Percentiles rank a stretch among this genome's conserved stretches.
phyloP scores from a whole-genome alignment of 139 green algal genomes.

The Asterochloris sp. region DNA sequence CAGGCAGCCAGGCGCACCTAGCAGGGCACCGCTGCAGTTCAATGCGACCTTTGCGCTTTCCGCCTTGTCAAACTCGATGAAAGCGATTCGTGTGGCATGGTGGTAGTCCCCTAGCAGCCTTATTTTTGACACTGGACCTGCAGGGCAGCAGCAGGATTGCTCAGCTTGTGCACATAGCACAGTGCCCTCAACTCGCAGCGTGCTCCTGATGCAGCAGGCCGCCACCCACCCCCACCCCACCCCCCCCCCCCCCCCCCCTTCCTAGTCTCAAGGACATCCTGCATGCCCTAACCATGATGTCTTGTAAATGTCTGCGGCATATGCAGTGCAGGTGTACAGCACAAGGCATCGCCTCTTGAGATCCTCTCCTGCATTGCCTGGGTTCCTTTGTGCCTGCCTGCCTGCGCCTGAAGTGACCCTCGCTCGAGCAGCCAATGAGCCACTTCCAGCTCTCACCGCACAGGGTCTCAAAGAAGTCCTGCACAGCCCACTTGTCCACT shows the following conservation, averaged over 20 bases:
- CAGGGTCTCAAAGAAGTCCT: conserved; percentile 84
- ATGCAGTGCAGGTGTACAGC: too few species aligned
- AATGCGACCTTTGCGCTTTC: conserved; percentile 81
- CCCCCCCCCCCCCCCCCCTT: too few species aligned
- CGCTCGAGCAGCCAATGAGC: neutral
- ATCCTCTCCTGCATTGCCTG: too few species aligned
- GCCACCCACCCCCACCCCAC: too few species aligned
- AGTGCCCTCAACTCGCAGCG: too few species aligned
- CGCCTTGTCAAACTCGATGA: conserved; percentile 88
- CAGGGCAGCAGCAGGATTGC: neutral
- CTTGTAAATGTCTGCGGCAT: too few species aligned
- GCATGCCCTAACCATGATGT: too few species aligned
- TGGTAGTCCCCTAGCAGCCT: conserved; percentile 86
- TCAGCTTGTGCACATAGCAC: too few species aligned
- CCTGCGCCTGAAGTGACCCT: neutral
- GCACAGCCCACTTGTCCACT: conserved; percentile 65
- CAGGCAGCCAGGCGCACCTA: conserved; percentile 48
- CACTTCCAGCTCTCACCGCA: conserved; percentile 63
- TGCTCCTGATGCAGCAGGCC: too few species aligned
- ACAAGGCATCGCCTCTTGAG: too few species aligned
- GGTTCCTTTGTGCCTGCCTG: too few species aligned
- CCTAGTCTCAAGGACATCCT: too few species aligned
- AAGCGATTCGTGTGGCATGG: conserved; percentile 91
- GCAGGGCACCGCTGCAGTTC: conserved; percentile 85
- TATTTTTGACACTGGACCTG: conserved; percentile 75